phyloP scores from a whole-genome alignment of 139 green algal genomes.

The Chlorella vulgaris region DNA sequence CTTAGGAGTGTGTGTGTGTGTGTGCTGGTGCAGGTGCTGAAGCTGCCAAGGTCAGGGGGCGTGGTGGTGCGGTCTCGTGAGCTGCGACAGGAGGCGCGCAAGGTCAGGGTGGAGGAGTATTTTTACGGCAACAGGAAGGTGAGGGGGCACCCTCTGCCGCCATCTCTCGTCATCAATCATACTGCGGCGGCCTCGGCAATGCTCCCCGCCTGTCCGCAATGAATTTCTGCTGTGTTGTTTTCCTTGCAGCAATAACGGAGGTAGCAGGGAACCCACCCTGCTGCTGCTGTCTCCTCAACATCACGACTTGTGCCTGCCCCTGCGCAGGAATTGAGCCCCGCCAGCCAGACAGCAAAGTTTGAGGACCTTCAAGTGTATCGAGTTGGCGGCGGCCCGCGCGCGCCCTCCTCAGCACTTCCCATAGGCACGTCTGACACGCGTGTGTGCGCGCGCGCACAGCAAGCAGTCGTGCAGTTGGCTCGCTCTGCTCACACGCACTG shows the following conservation, averaged over 20 bases:
- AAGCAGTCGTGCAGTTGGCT: too few relatives aligned
- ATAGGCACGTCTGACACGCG: slow-evolving; percentile 52
- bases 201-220: too few relatives aligned
- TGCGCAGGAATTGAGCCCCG: slow-evolving; percentile 57
- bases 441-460: neutral
- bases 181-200: too few relatives aligned
- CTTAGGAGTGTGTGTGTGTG: neutral
- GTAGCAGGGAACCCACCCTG: too few relatives aligned
- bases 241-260: too few relatives aligned
- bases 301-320: neutral
- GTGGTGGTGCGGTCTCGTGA: slow-evolving; percentile 73
- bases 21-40: slow-evolving; percentile 58
- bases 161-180: too few relatives aligned
- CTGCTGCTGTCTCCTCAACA: too few relatives aligned
- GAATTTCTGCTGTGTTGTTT: too few relatives aligned
- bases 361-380: slow-evolving; percentile 76
- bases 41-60: slow-evolving; percentile 84
- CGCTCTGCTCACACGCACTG: too few relatives aligned
- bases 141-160: too few relatives aligned
- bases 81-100: slow-evolving; percentile 60
- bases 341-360: slow-evolving; percentile 58
- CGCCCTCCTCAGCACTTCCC: slow-evolving; percentile 80
- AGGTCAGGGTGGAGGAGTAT: slow-evolving; percentile 81
- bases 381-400: slow-evolving; percentile 74
- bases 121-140: slow-evolving; percentile 84